Evolutionary conservation across 495 filamentous ascomycete species (phyloP).

Genomic region (Bacidia gigantensis): DNA sequence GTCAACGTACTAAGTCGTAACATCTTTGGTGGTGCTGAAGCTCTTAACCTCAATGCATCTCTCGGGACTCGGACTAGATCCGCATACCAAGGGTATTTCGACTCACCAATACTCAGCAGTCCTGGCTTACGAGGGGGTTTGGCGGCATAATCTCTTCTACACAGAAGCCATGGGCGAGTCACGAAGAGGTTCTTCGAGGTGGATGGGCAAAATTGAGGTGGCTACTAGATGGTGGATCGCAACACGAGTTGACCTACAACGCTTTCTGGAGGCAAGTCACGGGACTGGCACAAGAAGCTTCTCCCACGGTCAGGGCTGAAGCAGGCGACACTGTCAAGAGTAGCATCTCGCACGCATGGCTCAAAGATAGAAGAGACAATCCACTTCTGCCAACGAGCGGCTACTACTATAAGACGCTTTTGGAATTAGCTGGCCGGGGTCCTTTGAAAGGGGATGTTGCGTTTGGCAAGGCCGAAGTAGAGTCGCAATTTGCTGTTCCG

Average conservation of each 20-base stretch:
- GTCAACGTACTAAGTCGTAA: conserved; percentile 73
- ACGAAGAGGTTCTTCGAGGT: conserved; percentile 80
- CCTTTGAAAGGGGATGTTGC: conserved; percentile 75
- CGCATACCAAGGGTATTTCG: conserved; percentile 72
- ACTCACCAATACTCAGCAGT: conserved; percentile 66
- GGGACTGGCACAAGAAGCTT: conserved; percentile 55
- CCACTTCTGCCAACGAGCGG: conserved; percentile 69
- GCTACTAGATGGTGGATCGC: conserved; percentile 44
- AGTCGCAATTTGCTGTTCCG: conserved; percentile 59
- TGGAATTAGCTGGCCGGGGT: conserved; percentile 79
- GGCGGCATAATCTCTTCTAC: conserved; percentile 69
- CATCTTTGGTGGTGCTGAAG: conserved; percentile 88
- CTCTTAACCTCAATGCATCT: conserved; percentile 69
- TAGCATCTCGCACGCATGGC: conserved; percentile 68
- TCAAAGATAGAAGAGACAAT: conserved; percentile 63
- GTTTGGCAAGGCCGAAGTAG: conserved; percentile 77
- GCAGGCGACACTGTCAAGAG: conserved; percentile 88
- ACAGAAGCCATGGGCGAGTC: conserved; percentile 78
- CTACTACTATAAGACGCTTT: conserved; percentile 57
- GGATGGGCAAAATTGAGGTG: conserved; percentile 64
- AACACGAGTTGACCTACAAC: conserved; percentile 65
- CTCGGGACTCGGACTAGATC: conserved; percentile 79
- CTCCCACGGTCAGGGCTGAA: conserved; percentile 64
- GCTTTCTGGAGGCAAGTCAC: conserved; percentile 83
- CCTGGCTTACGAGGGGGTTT: conserved; percentile 62